phyloP scores from a whole-genome alignment of 2,329 filamentous ascomycete genomes.

The Ophiostoma triangulosporum region DNA sequence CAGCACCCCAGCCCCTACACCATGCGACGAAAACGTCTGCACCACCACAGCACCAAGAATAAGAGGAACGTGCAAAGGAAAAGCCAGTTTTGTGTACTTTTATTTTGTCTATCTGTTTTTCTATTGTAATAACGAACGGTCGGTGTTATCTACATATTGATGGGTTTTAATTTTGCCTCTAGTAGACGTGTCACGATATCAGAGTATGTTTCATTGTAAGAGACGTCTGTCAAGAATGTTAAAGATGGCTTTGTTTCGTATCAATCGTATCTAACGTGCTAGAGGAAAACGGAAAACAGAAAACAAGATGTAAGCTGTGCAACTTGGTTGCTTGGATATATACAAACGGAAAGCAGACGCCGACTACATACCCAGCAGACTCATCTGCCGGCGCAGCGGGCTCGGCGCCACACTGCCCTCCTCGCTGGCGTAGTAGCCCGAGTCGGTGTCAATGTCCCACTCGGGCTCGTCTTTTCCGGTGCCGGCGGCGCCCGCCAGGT shows the following conservation, averaged over 20 bases:
- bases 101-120: not conserved
- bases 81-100: not conserved
- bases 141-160: not conserved
- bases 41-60: not conserved
- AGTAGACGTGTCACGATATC: no score
- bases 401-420: conserved; percentile 55
- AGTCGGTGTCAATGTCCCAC: conserved; percentile 94
- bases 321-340: conserved; percentile 1
- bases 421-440: conserved; percentile 56
- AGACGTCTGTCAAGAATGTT: not conserved
- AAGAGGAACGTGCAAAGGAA: not conserved
- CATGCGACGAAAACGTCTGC: not conserved
- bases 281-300: not conserved
- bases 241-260: not conserved
- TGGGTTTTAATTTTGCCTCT: no score
- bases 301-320: not conserved
- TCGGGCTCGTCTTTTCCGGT: conserved; percentile 46
- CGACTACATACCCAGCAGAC: conserved; percentile 47
- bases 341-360: not conserved
- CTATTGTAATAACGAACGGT: not conserved
- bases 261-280: conserved; percentile 2
- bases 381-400: conserved; percentile 60
- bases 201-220: not conserved
- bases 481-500: conserved; percentile 34
- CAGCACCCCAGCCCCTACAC: not conserved